Conservation (phyloP, 768 basidiomycete genomes). For the Rhizopogon vesiculosus region DNA sequence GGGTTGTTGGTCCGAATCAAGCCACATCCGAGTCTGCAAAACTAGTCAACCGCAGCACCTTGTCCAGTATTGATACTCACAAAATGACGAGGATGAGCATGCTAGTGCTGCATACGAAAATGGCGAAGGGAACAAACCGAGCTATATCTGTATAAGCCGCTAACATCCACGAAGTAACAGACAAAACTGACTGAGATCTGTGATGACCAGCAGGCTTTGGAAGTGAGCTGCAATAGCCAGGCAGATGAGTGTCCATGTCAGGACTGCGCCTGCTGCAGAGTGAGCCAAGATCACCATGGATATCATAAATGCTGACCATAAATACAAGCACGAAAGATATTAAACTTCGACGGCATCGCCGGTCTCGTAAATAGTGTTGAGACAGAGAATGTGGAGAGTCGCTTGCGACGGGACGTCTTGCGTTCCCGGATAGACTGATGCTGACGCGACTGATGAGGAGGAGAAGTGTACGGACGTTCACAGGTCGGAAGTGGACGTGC, state of each 20-base stretch:
- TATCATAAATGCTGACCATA: slow-evolving; percentile 46
- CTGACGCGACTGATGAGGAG: slow-evolving; percentile 13
- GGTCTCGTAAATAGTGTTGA: slow-evolving; percentile 25
- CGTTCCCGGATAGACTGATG: slow-evolving; percentile 16
- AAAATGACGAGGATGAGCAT: slow-evolving; percentile 63
- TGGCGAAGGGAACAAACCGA: slow-evolving; percentile 82
- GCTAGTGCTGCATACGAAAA: slow-evolving; percentile 73
- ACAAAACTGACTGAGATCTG: slow-evolving; percentile 67
- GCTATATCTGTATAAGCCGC: slow-evolving; percentile 37
- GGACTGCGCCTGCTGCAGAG: slow-evolving; percentile 45
- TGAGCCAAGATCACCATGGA: slow-evolving; percentile 4
- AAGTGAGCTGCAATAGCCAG: slow-evolving; percentile 79
- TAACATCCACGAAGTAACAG: background rate
- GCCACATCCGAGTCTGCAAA: slow-evolving; percentile 56
- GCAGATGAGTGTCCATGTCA: slow-evolving; percentile 75
- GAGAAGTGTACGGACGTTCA: slow-evolving; percentile 21
- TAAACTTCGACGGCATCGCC: slow-evolving; percentile 70
- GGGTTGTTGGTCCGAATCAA: slow-evolving; percentile 66
- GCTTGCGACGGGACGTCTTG: slow-evolving; percentile 30
- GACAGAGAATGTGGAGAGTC: slow-evolving; percentile 25
- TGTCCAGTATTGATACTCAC: slow-evolving; percentile 36
- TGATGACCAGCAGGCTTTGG: slow-evolving; percentile 62
- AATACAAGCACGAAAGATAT: slow-evolving; percentile 58
- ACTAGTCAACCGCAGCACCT: slow-evolving; percentile 1
- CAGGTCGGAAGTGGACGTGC: slow-evolving; percentile 18